These are phyloP conservation scores for Beauveria sp. DNA, from an alignment of 2,329 filamentous ascomycete genomes.

Conservation along the genomic window DNA sequence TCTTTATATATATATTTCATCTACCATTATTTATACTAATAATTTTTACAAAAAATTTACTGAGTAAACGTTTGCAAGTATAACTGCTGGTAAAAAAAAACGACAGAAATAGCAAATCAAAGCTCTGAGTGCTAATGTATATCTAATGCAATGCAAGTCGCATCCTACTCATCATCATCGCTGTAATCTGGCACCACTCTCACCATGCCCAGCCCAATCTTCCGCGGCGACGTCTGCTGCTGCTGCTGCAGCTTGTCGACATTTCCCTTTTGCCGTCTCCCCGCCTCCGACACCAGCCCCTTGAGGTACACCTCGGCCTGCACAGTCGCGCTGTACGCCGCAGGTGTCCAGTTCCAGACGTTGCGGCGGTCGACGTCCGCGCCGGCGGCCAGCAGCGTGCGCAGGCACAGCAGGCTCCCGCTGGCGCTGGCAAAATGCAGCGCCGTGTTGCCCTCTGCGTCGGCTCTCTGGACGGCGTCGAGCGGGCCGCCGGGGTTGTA, in stretches of 20 bases:
- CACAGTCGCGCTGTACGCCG: conserved; percentile 75
- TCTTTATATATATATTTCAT: too few species aligned
- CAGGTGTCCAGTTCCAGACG: conserved; percentile 70
- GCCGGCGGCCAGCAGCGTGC: conserved; percentile 70
- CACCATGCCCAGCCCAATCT: conserved; percentile 34
- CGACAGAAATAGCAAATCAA: not conserved
- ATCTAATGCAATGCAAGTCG: not conserved
- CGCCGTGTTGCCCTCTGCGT: conserved; percentile 74
- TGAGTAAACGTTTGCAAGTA: too few species aligned
- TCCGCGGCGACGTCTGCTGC: conserved; percentile 17
- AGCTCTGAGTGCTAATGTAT: not conserved
- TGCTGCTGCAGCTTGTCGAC: conserved; percentile 30
- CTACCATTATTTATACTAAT: too few species aligned
- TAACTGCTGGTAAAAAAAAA: too few species aligned
- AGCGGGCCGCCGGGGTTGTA: conserved; percentile 48
- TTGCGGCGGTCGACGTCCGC: conserved; percentile 68
- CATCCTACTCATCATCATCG: conserved; percentile 25
- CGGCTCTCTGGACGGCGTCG: conserved; percentile 48
- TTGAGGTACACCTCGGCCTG: conserved; percentile 82
- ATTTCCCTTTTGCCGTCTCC: conserved; percentile 40
- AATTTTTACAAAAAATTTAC: too few species aligned
- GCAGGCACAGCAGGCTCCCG: conserved; percentile 68
- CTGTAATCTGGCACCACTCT: conserved; percentile 35
- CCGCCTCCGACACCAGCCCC: conserved; percentile 63
- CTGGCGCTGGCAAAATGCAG: conserved; percentile 80